A percentile compares a stretch with the other conserved stretches of the same genome.
Conservation (phyloP, 2,329 filamentous ascomycete genomes). For the Beauveria rudraprayagi region DNA sequence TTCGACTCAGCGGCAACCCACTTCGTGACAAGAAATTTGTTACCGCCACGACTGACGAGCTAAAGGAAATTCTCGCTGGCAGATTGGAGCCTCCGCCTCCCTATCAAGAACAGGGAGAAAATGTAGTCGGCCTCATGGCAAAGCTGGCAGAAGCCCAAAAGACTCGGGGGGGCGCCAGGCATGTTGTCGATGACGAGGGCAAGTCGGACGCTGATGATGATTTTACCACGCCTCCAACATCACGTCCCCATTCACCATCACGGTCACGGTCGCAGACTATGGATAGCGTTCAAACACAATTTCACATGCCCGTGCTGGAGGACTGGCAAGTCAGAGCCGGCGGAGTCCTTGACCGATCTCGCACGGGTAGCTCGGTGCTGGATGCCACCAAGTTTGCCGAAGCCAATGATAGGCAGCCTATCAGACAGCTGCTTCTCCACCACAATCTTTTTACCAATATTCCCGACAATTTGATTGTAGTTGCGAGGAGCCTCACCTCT, state of each 20-base stretch:
- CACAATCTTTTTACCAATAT: constrained; percentile 68
- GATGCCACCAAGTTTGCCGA: constrained; percentile 50
- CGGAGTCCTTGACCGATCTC: constrained; percentile 63
- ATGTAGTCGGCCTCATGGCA: constrained; percentile 16
- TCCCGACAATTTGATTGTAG: constrained; percentile 62
- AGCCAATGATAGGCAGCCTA: constrained; percentile 43
- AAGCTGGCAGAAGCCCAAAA: constrained; percentile 27
- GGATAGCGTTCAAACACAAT: constrained; percentile 34
- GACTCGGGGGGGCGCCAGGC: constrained; percentile 9
- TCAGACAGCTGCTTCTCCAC: constrained; percentile 58
- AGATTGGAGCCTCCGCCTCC: constrained; percentile 53
- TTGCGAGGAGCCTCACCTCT: constrained; percentile 61
- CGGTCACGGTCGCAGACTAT: constrained; percentile 41
- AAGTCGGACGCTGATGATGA: constrained; percentile 44
- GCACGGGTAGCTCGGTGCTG: constrained; percentile 53
- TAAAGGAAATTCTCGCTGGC: constrained; percentile 65
- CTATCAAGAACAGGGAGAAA: constrained; percentile 25
- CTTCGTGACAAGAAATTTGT: constrained; percentile 81
- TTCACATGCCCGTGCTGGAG: constrained; percentile 38
- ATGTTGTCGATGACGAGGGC: constrained; percentile 30
- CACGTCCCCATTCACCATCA: constrained; percentile 40
- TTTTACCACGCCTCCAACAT: constrained; percentile 51
- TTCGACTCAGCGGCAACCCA: constrained; percentile 83
- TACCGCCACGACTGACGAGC: constrained; percentile 68
- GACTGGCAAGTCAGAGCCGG: constrained; percentile 48